Evolutionary conservation across 768 basidiomycete species (phyloP), one percentile per base, ranked within the genome.

Genomic region (Symmetrospora coprosmae): DNA sequence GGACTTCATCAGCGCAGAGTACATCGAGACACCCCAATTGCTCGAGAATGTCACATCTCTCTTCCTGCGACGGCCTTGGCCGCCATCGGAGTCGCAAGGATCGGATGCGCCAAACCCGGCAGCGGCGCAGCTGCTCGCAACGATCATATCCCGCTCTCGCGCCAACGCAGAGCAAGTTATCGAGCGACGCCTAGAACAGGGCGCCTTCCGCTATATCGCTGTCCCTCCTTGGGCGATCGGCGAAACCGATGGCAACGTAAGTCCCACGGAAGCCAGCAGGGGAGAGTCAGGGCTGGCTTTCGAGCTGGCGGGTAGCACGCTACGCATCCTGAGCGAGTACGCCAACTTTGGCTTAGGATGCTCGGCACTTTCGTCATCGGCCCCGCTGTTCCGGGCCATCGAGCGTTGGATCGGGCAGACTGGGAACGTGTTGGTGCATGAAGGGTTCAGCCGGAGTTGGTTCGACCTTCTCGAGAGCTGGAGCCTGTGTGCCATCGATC

Each of bases 41-140:
- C 34, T 58, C 16, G 55, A 58, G 31, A 58, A 58, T 21, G 5
- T 58, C 8, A 25, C 21, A 6, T 4, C 25, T 7, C n/a, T 17
- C 11, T 58, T 58, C 55, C 55, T 58, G 5, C 41, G 46, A 25
- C 19, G 43, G 16, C 55, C 55, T 28, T 58, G 55, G 55, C 55
- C 55, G 17, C 55, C 55, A 23, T 21, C 55, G 11, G 5, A 40
- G 16, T 3, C 4, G 2, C n/a, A n/a, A n/a, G n/a, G n/a, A n/a
- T n/a, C 40, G 8, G 7, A 3, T 28, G 17, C 8, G 17, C 55
- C 55, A 16, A 30, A 58, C 11, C 30, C 39, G 9, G 9, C 25
- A 58, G 28, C 21, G 3, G 16, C 16, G 25, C 28, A 43, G 14
- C 13, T 58, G 2, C 46, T 58, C 40, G 19, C 38, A 8, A 23